phyloP scores from a whole-genome alignment of 1,284 basidiomycete species.

The Meira miltonrushii region DNA sequence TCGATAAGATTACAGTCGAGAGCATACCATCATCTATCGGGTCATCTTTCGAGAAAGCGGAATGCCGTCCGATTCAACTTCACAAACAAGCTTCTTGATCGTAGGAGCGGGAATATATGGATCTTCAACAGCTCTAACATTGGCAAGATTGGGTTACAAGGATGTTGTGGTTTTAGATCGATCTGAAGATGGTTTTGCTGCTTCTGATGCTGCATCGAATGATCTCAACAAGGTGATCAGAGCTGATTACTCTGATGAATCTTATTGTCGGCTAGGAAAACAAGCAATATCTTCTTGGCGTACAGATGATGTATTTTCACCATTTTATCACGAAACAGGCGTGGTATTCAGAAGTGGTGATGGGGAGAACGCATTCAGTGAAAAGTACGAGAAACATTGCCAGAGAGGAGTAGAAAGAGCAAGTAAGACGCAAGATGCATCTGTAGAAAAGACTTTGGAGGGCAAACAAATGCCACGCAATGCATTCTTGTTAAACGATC shows the following conservation, averaged over 20 bases:
- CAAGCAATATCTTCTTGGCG: constrained; percentile 72
- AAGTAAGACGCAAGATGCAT: too few species aligned
- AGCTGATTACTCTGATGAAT: constrained; percentile 51
- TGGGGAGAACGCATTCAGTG: background rate
- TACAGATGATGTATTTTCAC: constrained; percentile 26
- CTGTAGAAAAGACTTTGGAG: constrained; percentile 10
- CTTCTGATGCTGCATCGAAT: constrained; percentile 72
- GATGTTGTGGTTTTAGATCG: constrained; percentile 62
- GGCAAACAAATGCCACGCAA: background rate
- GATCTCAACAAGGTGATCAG: constrained; percentile 73
- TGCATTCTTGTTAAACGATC: constrained; percentile 19
- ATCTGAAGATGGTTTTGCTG: constrained; percentile 48
- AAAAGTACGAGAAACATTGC: constrained; percentile 16
- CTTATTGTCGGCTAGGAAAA: constrained; percentile 65
- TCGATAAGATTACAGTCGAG: too few species aligned
- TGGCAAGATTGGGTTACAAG: constrained; percentile 65
- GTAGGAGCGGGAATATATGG: constrained; percentile 80
- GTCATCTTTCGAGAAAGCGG: too few species aligned
- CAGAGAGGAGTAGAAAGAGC: constrained; percentile 24
- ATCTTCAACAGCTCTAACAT: constrained; percentile 71
- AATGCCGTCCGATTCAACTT: too few species aligned
- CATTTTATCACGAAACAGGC: constrained; percentile 41
- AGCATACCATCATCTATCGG: too few species aligned
- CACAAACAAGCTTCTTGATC: constrained; percentile 52
- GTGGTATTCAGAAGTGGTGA: constrained; percentile 31